Evolutionary conservation across 495 filamentous ascomycete genomes (phyloP), one percentile per base, ranked within the genome.

Genomic region (Aspergillus cristatus): DNA sequence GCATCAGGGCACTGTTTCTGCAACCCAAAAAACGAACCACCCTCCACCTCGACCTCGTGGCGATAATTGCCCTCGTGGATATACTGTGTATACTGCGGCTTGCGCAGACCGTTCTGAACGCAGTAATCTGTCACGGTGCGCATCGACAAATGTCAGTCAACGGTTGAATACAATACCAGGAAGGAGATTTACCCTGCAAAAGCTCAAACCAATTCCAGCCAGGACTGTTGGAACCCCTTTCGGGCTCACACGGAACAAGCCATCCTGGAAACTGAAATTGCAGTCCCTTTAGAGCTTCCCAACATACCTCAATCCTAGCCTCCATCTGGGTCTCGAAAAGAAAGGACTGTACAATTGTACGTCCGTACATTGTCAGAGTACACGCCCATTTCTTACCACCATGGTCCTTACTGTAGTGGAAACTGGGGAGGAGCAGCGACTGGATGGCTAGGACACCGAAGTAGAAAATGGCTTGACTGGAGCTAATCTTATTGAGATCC

Each of bases 181-280:
- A 13, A 24, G 31, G 12, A 12, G n/a, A 16, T 51, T 56, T 37
- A 61, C 63, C 54, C 14, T 51, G 20, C 1, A 65, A 42, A 17
- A 64, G 14, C 14, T 38, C 28, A 3, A 36, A 22, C 62, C 62
- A 68, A 12, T 53, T 28, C 61, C 58, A 61, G 1, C 32, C 40
- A 17, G 42, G 24, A 15, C 26, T 29, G 7, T 43, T 40, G 1
- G 46, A 16, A 3, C 33, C 28, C 32, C 50, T 44, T 11, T 26
- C 43, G 0, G 56, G 55, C 15, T 45, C 38, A n/a, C 56, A 45
- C 11, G 62, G 60, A 2, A 60, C 17, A 6, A 37, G 20, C 60
- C 55, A 62, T 12, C 42, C 16, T 3, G 52, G 48, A 35, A 50
- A 42, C 15, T 46, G 42, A 36, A 24, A 15, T 18, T 47, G 47